Base-by-base conservation (phyloP, 192 early-diverging fungal genomes). In the Coemansia sp. region DNA sequence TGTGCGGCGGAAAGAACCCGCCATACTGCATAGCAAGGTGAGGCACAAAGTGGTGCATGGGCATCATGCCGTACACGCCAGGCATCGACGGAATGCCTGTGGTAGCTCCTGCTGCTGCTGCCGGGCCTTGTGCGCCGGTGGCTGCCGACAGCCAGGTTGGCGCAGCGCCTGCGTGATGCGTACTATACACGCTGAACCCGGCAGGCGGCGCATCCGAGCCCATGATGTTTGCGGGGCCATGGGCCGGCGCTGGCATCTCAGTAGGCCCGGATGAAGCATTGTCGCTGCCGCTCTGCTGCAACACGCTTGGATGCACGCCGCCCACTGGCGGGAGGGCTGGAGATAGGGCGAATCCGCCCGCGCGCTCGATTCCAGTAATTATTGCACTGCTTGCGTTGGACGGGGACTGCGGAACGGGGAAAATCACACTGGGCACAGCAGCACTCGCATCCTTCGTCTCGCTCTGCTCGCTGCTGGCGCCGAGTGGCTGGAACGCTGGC, bases 1-100 rank as follows among this genome's bases (percentile, higher is more conserved):
- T 82, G 44, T 74, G 79, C n/a, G 79, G 74, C 15, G 71, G 74
- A n/a, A 76, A 40, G 49, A 68, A 82, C 7, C 74, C 79, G 39
- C 57, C 57, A 56, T 66, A 76, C 65, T 73, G 74, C 74, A 82
- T 82, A 4, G 74, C 68, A 38, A 82, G 40, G 38, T 72, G 79
- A 10, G 77, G 74, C 45, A 69, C 65, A 40, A 70, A 82, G 26
- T 71, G 79, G 13, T 71, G 79, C 74, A 82, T 42, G 7, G 79
- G 79, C 74, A 82, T 61, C 19, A 66, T 59, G 0, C 79, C 79
- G 43, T 68, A 82, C 40, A 69, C 65, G 26, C 77, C 67, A 7
- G 71, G 68, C 12, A 63, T 50, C 16, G 56, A 32, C 6, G 67
- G 52, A 45, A 65, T 56, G 15, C 63, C 42, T 9, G 69, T 9